Evolutionary conservation across 2,329 filamentous ascomycete genomes (phyloP).

Genomic region (Penicillium freii): DNA sequence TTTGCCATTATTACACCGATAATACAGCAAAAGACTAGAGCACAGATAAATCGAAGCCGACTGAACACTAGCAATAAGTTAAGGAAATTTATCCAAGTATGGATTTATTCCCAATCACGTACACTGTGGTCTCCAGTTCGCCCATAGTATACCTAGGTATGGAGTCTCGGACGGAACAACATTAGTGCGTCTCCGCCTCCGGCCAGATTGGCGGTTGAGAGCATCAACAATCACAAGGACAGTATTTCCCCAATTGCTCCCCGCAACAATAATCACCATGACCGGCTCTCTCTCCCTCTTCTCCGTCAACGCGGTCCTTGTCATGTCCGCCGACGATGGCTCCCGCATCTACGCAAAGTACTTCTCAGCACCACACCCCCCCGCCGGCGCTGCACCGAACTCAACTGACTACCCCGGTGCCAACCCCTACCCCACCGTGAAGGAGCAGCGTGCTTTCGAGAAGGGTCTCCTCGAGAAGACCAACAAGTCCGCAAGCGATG

Average conservation of each 20-base stretch:
- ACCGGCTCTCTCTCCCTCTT: constrained; percentile 72
- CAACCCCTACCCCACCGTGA: constrained; percentile 82
- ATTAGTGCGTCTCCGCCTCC: constrained; percentile 26
- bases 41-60: not conserved
- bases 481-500: constrained; percentile 89
- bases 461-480: constrained; percentile 96
- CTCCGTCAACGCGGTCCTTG: constrained; percentile 73
- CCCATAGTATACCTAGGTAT: not conserved
- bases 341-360: constrained; percentile 93
- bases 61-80: not conserved
- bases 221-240: constrained; percentile 21
- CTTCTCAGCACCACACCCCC: constrained; percentile 69
- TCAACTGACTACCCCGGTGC: constrained; percentile 60
- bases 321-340: constrained; percentile 82
- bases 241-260: constrained; percentile 11
- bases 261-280: constrained; percentile 52
- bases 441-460: constrained; percentile 94
- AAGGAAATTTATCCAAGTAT: not conserved
- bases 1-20: not conserved
- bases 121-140: not conserved
- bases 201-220: constrained; percentile 25
- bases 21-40: not conserved
- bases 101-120: not conserved
- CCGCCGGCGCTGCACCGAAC: constrained; percentile 58
- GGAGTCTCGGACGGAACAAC: constrained; percentile 19